These are phyloP conservation scores for Ogataea henricii DNA, from an alignment of 805 yeast species.

Conservation along the genomic window DNA sequence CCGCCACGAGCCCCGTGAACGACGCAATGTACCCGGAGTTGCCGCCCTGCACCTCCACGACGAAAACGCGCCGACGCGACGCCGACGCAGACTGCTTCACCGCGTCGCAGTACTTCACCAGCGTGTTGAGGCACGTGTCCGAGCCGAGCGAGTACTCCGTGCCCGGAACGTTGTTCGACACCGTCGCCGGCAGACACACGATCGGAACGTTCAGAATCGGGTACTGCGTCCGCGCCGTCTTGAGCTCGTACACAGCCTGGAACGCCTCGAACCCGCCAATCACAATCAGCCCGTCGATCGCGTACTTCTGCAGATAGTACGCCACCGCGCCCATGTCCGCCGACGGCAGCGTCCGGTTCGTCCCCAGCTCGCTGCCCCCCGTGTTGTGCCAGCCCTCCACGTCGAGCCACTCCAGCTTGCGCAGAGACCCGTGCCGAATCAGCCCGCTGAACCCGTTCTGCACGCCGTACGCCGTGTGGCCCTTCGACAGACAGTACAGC, in stretches of 20 bases:
- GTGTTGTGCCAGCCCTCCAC: slow-evolving; percentile 84
- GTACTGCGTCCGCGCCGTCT: slow-evolving; percentile 71
- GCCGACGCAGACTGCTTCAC: slow-evolving; percentile 95
- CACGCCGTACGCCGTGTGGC: slow-evolving; percentile 88
- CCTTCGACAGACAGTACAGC: slow-evolving; percentile 81
- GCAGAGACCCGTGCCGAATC: slow-evolving; percentile 83
- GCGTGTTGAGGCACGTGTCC: slow-evolving; percentile 91
- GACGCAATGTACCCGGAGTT: slow-evolving; percentile 93
- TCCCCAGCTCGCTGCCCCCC: slow-evolving; percentile 98
- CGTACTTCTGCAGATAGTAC: slow-evolving; percentile 84
- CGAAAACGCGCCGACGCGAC: slow-evolving; percentile 90
- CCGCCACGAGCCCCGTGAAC: slow-evolving; percentile 78
- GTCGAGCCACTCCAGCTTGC: slow-evolving; percentile 76
- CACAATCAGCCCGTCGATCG: slow-evolving; percentile 84
- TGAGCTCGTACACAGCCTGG: slow-evolving; percentile 77
- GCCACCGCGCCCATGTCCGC: slow-evolving; percentile 90
- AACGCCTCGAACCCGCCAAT: slow-evolving; percentile 99
- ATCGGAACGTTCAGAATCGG: slow-evolving; percentile 95
- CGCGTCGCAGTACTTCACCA: slow-evolving; percentile 91
- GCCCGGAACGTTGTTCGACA: slow-evolving; percentile 98
- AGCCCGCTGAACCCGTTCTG: slow-evolving; percentile 93
- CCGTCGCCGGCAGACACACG: slow-evolving; percentile 92
- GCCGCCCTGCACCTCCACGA: slow-evolving; percentile 98
- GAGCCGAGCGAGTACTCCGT: slow-evolving; percentile 94
- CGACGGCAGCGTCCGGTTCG: slow-evolving; percentile 84